Percentiles rank a stretch among this genome's conserved stretches.
phyloP scores from a whole-genome alignment of 345 rosid species.

The Eucalyptus guilfoylei region DNA sequence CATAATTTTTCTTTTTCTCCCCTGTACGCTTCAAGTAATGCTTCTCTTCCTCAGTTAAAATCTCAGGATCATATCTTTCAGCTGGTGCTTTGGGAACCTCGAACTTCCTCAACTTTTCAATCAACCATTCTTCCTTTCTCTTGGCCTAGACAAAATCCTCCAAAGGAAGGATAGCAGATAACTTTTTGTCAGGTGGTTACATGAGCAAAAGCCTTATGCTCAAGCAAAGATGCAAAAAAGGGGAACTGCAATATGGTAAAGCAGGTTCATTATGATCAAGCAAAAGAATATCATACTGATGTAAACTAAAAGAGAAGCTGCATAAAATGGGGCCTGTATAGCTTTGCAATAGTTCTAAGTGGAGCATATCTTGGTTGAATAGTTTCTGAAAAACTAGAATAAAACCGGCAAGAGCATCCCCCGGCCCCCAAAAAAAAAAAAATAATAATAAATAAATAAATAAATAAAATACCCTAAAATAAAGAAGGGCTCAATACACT shows the following conservation, averaged over 20 bases:
- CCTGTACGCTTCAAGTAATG: slow-evolving; percentile 89
- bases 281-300: background rate
- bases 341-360: background rate
- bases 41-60: slow-evolving; percentile 81
- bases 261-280: background rate
- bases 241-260: background rate
- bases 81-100: slow-evolving; percentile 43
- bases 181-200: background rate
- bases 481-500: background rate
- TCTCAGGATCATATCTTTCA: slow-evolving; percentile 71
- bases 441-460: background rate
- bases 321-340: background rate
- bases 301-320: background rate
- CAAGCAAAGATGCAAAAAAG: background rate
- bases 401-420: background rate
- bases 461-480: too few species aligned
- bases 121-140: slow-evolving; percentile 81
- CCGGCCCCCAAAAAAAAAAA: background rate
- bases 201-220: background rate
- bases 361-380: background rate
- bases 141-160: slow-evolving; percentile 42
- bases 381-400: background rate
- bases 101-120: slow-evolving; percentile 78
- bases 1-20: slow-evolving; percentile 79
- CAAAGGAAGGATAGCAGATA: background rate